These are phyloP conservation scores for Colletotrichum lupini DNA, from an alignment of 2,329 filamentous ascomycete genomes.

Conservation along the genomic window DNA sequence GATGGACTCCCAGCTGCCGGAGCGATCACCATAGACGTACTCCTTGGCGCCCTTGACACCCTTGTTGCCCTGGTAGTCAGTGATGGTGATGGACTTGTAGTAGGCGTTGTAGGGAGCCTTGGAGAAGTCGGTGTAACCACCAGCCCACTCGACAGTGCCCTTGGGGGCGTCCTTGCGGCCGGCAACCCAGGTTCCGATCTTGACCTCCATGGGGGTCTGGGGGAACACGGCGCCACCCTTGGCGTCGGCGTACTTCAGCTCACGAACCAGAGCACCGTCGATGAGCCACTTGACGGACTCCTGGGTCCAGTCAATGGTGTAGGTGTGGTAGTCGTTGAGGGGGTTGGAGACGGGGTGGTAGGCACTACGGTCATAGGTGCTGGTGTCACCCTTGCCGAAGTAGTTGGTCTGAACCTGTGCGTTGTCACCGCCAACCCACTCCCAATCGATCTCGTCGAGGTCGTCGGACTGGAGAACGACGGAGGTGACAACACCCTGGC, in stretches of 20 bases:
- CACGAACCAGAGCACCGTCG: slow-evolving; percentile 70
- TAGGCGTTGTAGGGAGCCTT: slow-evolving; percentile 64
- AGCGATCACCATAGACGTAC: slow-evolving; percentile 63
- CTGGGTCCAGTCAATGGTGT: slow-evolving; percentile 75
- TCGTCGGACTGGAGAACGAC: slow-evolving; percentile 90
- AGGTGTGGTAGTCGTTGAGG: slow-evolving; percentile 70
- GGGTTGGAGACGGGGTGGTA: slow-evolving; percentile 69
- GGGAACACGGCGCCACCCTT: slow-evolving; percentile 70
- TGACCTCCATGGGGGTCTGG: slow-evolving; percentile 79
- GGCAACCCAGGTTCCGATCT: slow-evolving; percentile 75
- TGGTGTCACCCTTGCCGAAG: slow-evolving; percentile 79
- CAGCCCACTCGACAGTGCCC: slow-evolving; percentile 79
- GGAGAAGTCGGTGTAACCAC: slow-evolving; percentile 65
- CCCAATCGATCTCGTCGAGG: slow-evolving; percentile 96
- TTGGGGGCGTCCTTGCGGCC: slow-evolving; percentile 67
- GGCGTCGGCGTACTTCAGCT: slow-evolving; percentile 72
- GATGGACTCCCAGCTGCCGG: slow-evolving; percentile 64
- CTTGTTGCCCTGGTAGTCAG: slow-evolving; percentile 64
- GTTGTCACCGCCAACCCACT: slow-evolving; percentile 85
- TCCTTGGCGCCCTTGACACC: slow-evolving; percentile 54
- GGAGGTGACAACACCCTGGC: slow-evolving; percentile 88
- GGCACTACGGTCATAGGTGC: slow-evolving; percentile 76
- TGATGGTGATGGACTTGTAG: slow-evolving; percentile 67
- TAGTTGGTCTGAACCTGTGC: slow-evolving; percentile 88
- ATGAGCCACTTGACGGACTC: slow-evolving; percentile 73